phyloP scores from a whole-genome alignment of 1,139 yeast species.

The Meyerozyma sp. region DNA sequence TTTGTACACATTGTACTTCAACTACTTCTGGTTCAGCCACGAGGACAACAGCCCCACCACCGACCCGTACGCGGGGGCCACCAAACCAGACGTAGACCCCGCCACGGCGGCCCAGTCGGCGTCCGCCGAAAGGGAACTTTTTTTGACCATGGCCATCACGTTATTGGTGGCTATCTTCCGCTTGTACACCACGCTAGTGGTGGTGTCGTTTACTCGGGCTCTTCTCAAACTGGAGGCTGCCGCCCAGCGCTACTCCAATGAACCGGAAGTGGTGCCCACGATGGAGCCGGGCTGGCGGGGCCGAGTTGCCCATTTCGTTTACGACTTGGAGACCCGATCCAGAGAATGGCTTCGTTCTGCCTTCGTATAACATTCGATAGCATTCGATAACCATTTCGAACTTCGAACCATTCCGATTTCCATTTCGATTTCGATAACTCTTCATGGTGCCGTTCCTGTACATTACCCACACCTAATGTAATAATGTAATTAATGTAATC shows the following conservation, averaged over 20 bases:
- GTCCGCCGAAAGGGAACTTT: slow-evolving; percentile 64
- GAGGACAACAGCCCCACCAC: slow-evolving; percentile 24
- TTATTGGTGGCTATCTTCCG: slow-evolving; percentile 49
- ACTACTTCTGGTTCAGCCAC: slow-evolving; percentile 65
- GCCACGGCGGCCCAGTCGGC: slow-evolving; percentile 47
- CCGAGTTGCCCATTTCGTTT: slow-evolving; percentile 17
- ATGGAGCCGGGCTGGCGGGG: slow-evolving; percentile 7
- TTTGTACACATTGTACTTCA: slow-evolving; percentile 69
- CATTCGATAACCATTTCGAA: too few species aligned
- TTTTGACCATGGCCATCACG: slow-evolving; percentile 57
- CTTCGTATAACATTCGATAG: slow-evolving; percentile 13
- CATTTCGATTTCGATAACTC: slow-evolving; percentile 1
- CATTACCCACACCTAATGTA: not conserved
- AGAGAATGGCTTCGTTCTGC: slow-evolving; percentile 14
- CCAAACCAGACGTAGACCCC: slow-evolving; percentile 10
- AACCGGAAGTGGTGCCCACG: slow-evolving; percentile 6
- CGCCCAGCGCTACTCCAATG: slow-evolving; percentile 16
- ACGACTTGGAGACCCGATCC: slow-evolving; percentile 27
- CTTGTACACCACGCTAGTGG: slow-evolving; percentile 60
- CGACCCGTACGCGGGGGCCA: slow-evolving; percentile 7
- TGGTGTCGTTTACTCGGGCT: slow-evolving; percentile 54
- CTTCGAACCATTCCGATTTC: slow-evolving; percentile 7
- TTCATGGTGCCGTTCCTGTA: not conserved
- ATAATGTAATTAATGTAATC: not conserved
- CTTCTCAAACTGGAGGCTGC: slow-evolving; percentile 30